phyloP scores from a whole-genome alignment of 495 filamentous ascomycete species.

The Geoglossum glabrum region DNA sequence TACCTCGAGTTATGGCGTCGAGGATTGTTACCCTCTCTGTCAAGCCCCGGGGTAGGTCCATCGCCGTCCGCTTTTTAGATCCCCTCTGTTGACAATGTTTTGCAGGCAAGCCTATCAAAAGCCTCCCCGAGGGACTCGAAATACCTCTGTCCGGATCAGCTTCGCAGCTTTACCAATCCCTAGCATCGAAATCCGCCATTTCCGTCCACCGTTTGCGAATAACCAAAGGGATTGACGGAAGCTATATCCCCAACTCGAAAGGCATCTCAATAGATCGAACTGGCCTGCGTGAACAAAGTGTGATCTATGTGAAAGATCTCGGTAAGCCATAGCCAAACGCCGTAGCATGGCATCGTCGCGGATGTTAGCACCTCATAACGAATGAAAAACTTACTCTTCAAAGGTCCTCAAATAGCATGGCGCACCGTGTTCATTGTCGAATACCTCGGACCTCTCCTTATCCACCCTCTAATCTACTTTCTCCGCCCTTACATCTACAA shows the following conservation, averaged over 20 bases:
- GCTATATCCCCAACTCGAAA: conserved; percentile 46
- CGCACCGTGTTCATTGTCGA: conserved; percentile 86
- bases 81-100: background rate
- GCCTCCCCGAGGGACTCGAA: conserved; percentile 46
- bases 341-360: too few relatives aligned
- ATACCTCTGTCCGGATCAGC: conserved; percentile 37
- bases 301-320: conserved; percentile 81
- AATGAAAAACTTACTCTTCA: background rate
- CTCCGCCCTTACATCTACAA: conserved; percentile 56
- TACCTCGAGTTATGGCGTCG: background rate
- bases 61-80: background rate
- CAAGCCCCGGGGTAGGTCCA: conserved; percentile 1
- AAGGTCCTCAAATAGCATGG: conserved; percentile 86
- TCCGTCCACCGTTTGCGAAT: conserved; percentile 44
- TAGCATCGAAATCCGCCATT: conserved; percentile 32
- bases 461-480: conserved; percentile 54
- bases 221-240: conserved; percentile 50
- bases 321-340: conserved; percentile 39
- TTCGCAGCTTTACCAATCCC: conserved; percentile 37
- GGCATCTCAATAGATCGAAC: conserved; percentile 38
- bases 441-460: conserved; percentile 83
- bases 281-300: conserved; percentile 44
- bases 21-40: conserved; percentile 1
- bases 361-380: background rate
- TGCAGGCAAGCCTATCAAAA: conserved; percentile 37